These are phyloP conservation scores for Canna indica DNA, from an alignment of 176 grass and related monocot species.

Conservation along the genomic window DNA sequence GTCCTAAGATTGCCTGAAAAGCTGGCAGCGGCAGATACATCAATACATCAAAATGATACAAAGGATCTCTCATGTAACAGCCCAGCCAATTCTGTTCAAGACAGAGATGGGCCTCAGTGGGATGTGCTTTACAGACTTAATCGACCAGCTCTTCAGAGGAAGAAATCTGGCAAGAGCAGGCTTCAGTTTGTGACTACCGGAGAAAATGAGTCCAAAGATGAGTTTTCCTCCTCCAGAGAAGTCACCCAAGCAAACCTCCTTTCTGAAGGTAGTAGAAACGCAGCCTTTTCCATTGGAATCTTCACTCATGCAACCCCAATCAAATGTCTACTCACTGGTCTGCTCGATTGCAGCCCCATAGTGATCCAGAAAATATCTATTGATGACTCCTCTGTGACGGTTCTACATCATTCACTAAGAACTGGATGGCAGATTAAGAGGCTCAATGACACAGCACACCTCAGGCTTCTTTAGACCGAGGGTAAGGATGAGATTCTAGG, in stretches of 20 bases:
- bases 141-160: background rate
- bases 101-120: slow-evolving; percentile 12
- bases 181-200: slow-evolving; percentile 8
- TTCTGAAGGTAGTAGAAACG: slow-evolving; percentile 2
- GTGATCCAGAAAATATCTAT: slow-evolving; percentile 12
- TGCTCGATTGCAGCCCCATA: slow-evolving; percentile 7
- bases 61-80: slow-evolving; percentile 2
- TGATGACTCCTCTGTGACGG: slow-evolving; percentile 20
- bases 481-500: no score
- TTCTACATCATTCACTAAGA: slow-evolving; percentile 16
- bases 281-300: background rate
- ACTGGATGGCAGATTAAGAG: slow-evolving; percentile 20
- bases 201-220: slow-evolving; percentile 3
- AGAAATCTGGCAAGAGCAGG: slow-evolving; percentile 17
- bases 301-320: slow-evolving; percentile 25
- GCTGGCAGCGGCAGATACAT: background rate
- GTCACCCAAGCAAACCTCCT: background rate
- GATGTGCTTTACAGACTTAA: slow-evolving; percentile 1
- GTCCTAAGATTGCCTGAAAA: slow-evolving; percentile 17
- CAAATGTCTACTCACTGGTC: slow-evolving; percentile 16
- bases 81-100: slow-evolving; percentile 1
- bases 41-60: slow-evolving; percentile 11
- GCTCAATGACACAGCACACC: slow-evolving; percentile 20
- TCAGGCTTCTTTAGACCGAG: slow-evolving; percentile 13
- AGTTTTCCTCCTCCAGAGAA: slow-evolving; percentile 1